These are phyloP conservation scores for Trypanosoma congolense DNA, from an alignment of 208 protist species.

Conservation along the genomic window DNA sequence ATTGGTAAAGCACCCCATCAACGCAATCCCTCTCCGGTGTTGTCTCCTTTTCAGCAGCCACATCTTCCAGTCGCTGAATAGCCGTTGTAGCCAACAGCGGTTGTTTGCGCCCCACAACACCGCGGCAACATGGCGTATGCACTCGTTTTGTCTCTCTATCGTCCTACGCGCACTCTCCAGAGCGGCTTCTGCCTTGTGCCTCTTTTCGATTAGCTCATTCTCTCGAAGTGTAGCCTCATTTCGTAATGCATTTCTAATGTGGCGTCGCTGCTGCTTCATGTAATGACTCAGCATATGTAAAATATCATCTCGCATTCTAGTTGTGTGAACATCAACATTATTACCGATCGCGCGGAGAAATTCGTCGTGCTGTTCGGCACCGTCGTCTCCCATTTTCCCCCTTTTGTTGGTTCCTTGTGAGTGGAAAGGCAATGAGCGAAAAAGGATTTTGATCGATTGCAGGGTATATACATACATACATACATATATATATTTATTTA, in stretches of 20 bases:
- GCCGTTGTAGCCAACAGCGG: not conserved
- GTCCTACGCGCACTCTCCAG: not conserved
- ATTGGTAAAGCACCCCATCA: constrained; percentile 8
- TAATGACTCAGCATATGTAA: constrained; percentile 11
- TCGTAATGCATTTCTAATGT: constrained; percentile 9
- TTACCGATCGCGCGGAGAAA: constrained; percentile 17
- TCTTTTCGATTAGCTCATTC: constrained; percentile 6
- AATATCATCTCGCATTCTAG: constrained; percentile 23
- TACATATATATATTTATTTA: too few relatives aligned
- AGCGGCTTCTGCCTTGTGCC: constrained; percentile 3
- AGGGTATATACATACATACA: too few relatives aligned
- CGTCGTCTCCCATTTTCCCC: constrained; percentile 9
- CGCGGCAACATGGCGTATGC: constrained; percentile 1
- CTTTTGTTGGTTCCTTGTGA: too few relatives aligned
- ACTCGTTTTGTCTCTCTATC: constrained; percentile 7
- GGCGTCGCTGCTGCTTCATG: constrained; percentile 7
- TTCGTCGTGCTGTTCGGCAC: not conserved
- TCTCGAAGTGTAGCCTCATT: constrained; percentile 14
- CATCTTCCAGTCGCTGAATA: constrained; percentile 32
- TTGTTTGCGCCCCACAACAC: constrained; percentile 8
- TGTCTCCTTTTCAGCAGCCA: constrained; percentile 23
- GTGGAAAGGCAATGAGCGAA: too few relatives aligned
- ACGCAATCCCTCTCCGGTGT: constrained; percentile 10
- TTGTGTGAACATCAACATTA: constrained; percentile 18
- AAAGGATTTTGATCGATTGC: too few relatives aligned